Conservation (phyloP, 441 rosid genomes). For the Iberis amara region DNA sequence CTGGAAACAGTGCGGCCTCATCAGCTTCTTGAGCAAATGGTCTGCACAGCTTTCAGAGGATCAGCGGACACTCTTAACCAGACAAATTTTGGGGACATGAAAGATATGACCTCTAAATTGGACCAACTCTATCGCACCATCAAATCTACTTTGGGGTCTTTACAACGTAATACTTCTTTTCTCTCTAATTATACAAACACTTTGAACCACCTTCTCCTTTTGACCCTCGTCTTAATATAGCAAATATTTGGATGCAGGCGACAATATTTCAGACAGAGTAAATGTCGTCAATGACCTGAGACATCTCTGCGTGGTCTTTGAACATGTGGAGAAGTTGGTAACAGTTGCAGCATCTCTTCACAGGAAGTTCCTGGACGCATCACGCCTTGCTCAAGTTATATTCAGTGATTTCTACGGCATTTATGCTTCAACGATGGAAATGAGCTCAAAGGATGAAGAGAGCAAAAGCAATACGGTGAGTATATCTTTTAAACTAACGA, state of each 20-base stretch:
- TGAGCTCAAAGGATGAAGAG: conserved; percentile 38
- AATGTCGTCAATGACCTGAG: conserved; percentile 61
- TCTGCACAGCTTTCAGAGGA: conserved; percentile 91
- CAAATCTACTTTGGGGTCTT: conserved; percentile 50
- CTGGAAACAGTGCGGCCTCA: conserved; percentile 86
- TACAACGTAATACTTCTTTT: conserved; percentile 46
- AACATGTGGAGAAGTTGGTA: conserved; percentile 73
- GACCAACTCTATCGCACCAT: conserved; percentile 72
- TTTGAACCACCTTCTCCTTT: conserved; percentile 1
- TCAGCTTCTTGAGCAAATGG: conserved; percentile 95
- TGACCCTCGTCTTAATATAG: background rate
- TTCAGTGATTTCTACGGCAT: conserved; percentile 61
- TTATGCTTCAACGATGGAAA: conserved; percentile 65
- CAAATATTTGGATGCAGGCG: conserved; percentile 38
- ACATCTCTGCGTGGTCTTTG: conserved; percentile 62
- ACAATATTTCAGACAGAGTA: conserved; percentile 39
- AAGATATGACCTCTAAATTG: conserved; percentile 59
- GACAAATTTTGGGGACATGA: conserved; percentile 65
- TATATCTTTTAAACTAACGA: conserved; percentile 5
- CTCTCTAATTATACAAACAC: conserved; percentile 17
- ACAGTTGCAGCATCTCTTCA: conserved; percentile 88
- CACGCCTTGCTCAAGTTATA: conserved; percentile 59
- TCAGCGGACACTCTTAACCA: conserved; percentile 88
- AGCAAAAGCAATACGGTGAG: conserved; percentile 45
- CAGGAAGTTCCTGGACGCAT: conserved; percentile 67